These are phyloP conservation scores for Lipomyces oligophaga DNA, from an alignment of 805 yeast species.

Conservation along the genomic window DNA sequence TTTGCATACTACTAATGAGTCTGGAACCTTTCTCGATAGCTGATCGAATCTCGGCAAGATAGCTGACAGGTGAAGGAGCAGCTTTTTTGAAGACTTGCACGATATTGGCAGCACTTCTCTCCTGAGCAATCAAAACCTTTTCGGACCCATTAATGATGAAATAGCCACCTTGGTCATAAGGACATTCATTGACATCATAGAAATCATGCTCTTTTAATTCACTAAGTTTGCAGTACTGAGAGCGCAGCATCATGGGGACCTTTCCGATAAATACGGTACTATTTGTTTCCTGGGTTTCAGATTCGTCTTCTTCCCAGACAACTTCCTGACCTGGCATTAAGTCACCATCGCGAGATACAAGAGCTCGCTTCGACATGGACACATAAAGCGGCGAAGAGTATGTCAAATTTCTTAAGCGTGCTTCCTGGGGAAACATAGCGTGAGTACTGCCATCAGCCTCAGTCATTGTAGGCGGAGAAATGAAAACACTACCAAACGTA, in stretches of 20 bases:
- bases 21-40: slow-evolving; percentile 97
- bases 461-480: slow-evolving; percentile 96
- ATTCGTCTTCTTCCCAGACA: slow-evolving; percentile 56
- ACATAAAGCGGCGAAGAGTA: slow-evolving; percentile 95
- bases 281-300: slow-evolving; percentile 60
- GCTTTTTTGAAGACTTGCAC: slow-evolving; percentile 98
- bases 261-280: slow-evolving; percentile 89
- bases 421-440: slow-evolving; percentile 97
- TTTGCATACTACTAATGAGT: slow-evolving; percentile 88
- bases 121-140: slow-evolving; percentile 97
- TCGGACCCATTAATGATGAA: slow-evolving; percentile 98
- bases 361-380: slow-evolving; percentile 87
- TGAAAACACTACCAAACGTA: slow-evolving; percentile 94
- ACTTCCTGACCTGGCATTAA: slow-evolving; percentile 48
- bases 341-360: slow-evolving; percentile 73
- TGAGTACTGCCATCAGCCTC: slow-evolving; percentile 99
- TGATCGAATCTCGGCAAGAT: slow-evolving; percentile 92
- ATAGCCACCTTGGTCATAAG: slow-evolving; percentile 99
- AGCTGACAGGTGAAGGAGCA: slow-evolving; percentile 94
- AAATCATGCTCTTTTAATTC: slow-evolving; percentile 89
- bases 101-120: slow-evolving; percentile 95
- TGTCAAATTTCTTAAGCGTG: slow-evolving; percentile 90
- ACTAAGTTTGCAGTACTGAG: slow-evolving; percentile 89
- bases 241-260: slow-evolving; percentile 96
- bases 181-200: slow-evolving; percentile 95